phyloP scores from a whole-genome alignment of 495 filamentous ascomycete species.

The Penicillium dipodomyicola region DNA sequence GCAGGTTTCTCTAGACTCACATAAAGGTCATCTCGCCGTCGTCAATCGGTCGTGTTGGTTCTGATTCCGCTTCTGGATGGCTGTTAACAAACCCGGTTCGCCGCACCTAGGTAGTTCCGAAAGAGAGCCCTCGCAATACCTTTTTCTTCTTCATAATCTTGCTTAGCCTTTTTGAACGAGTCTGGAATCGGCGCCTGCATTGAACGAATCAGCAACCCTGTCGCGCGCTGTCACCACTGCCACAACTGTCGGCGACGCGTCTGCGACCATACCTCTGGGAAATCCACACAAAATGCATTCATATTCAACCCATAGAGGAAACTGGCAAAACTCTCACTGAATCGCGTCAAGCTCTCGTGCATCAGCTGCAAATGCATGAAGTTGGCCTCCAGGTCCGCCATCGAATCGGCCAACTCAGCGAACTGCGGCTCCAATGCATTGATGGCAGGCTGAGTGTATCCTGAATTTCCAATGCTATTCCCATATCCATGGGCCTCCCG shows the following conservation, averaged over 20 bases:
- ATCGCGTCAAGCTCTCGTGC: conserved; percentile 92
- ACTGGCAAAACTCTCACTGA: conserved; percentile 93
- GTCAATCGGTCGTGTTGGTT: conserved; percentile 27
- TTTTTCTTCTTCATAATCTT: conserved; percentile 48
- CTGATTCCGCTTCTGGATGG: conserved; percentile 34
- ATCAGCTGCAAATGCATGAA: conserved; percentile 96
- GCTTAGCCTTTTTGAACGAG: conserved; percentile 69
- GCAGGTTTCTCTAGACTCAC: conserved; percentile 47
- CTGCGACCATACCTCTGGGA: conserved; percentile 69
- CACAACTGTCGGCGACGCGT: neutral
- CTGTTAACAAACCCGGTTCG: conserved; percentile 15
- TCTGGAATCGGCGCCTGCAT: conserved; percentile 61
- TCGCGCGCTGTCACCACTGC: neutral
- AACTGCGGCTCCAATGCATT: conserved; percentile 83
- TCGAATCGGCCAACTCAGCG: conserved; percentile 88
- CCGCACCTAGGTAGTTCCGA: neutral
- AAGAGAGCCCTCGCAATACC: conserved; percentile 25
- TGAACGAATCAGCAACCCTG: conserved; percentile 9
- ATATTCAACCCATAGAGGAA: conserved; percentile 96
- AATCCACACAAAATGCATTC: conserved; percentile 99
- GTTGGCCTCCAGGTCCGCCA: conserved; percentile 94
- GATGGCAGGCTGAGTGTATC: conserved; percentile 66
- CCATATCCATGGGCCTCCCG: conserved; percentile 64
- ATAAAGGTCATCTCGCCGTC: conserved; percentile 85
- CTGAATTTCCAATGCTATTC: conserved; percentile 35